phyloP scores from a whole-genome alignment of 1,284 basidiomycete species.

The Austroboletus rostrupii region DNA sequence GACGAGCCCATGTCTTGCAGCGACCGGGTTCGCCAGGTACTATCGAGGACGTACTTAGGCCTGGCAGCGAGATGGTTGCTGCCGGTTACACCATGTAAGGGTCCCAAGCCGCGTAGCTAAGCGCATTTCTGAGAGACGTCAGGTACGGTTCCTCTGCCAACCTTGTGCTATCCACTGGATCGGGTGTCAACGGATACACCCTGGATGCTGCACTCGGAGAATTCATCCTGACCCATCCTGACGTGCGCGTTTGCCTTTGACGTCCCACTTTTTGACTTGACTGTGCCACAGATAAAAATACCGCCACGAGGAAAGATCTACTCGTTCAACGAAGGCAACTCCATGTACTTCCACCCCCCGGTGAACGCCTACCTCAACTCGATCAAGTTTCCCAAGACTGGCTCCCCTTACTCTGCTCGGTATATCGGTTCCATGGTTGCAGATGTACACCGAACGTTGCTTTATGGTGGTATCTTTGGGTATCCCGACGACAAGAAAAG shows the following conservation, averaged over 20 bases:
- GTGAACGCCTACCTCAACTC: conserved; percentile 87
- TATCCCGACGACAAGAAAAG: conserved; percentile 99
- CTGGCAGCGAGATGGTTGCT: conserved; percentile 96
- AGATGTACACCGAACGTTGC: conserved; percentile 92
- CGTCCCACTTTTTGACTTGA: conserved; percentile 3
- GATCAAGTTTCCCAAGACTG: conserved; percentile 85
- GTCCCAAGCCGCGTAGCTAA: conserved; percentile 1
- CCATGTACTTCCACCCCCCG: conserved; percentile 89
- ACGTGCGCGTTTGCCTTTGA: conserved; percentile 47
- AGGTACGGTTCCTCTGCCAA: conserved; percentile 99
- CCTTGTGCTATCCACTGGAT: conserved; percentile 91
- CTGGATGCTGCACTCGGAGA: conserved; percentile 94
- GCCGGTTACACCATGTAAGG: conserved; percentile 93
- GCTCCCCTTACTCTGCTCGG: conserved; percentile 87
- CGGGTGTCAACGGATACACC: conserved; percentile 98
- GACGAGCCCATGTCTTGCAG: conserved; percentile 36
- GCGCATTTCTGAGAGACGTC: conserved; percentile 13
- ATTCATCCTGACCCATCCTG: conserved; percentile 98
- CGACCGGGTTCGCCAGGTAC: conserved; percentile 72
- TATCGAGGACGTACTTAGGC: conserved; percentile 86
- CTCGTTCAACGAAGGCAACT: conserved; percentile 99
- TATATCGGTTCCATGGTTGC: conserved; percentile 99
- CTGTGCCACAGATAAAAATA: conserved; percentile 71
- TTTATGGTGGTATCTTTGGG: conserved; percentile 98
- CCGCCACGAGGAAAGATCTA: conserved; percentile 97